Evolutionary conservation across 345 rosid genomes (phyloP), one percentile per base, ranked within the genome.

Genomic region (Syzygium aqueum): DNA sequence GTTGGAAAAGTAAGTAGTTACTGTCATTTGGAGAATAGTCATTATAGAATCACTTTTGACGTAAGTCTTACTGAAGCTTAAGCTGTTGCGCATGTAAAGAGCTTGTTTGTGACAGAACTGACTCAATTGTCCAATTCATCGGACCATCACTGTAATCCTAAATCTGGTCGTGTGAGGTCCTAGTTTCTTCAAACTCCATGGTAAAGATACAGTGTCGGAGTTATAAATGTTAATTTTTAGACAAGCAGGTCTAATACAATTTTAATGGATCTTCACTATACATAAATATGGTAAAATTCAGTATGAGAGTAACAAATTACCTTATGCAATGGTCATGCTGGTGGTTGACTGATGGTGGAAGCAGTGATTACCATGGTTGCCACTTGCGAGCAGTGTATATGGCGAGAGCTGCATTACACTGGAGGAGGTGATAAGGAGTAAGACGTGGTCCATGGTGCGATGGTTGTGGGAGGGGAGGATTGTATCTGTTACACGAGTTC

Each of bases 1-100:
- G 92, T 97, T 88, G 99, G 98, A 59, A 97, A 95, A 98, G 99
- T 96, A 91, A 89, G 86, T 82, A 28, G 15, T 49, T 80, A 21
- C 25, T 82, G 80, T 46, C 85, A 11, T 40, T 77, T 46, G 28
- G 21, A 57, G 54, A 17, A 37, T 16, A 50, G 56, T 87, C 85
- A 61, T 87, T 43, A 63, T 88, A 43, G 21, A 73, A 73, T 73
- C 82, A 73, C 49, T 19, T 22, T 73, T 19, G 82, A 43, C 49
- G 10, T 73, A 73, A 10, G 49, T 73, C 27, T 73, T 73, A 19
- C 25, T 11, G 23, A 40, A 21, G 82, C 63, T 57, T 57, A 57
- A 8, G n/a, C 12, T 25, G 63, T 11, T 37, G 14, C 12, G 27
- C 23, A 33, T 40, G 11, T 73, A 37, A 73, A 73, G 49, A 73